Evolutionary conservation across 371 early-diverging fungal species (phyloP).

Genomic region (Fennellomyces sp.): DNA sequence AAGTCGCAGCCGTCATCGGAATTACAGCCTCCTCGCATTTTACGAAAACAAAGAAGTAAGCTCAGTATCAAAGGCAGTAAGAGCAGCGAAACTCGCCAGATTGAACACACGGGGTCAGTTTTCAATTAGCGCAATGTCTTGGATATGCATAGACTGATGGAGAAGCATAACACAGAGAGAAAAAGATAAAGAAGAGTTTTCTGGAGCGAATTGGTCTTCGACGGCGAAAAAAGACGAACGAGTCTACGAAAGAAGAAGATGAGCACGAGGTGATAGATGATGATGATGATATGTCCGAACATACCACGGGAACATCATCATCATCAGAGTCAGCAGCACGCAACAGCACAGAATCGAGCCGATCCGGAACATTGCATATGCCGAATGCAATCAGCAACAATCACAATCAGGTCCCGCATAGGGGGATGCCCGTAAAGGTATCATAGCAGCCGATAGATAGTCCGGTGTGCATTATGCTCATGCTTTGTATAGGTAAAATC

Average conservation of each 20-base stretch:
- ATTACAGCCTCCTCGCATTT: not conserved
- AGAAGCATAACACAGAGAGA: not conserved
- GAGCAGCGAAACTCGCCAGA: not conserved
- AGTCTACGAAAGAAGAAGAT: slow-evolving; percentile 2
- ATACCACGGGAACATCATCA: slow-evolving; percentile 1
- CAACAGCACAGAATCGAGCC: slow-evolving; percentile 11
- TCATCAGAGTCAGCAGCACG: slow-evolving; percentile 8
- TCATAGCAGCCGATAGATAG: too few species aligned
- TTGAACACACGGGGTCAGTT: slow-evolving; percentile 3
- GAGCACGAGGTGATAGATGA: not conserved
- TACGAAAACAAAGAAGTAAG: slow-evolving; percentile 3
- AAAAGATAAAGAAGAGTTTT: slow-evolving; percentile 14
- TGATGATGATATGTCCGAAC: slow-evolving; percentile 7
- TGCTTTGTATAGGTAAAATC: slow-evolving; percentile 8
- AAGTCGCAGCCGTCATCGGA: too few species aligned
- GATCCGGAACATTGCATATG: not conserved
- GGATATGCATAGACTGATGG: not conserved
- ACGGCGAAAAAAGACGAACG: slow-evolving; percentile 5
- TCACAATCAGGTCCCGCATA: slow-evolving; percentile 9
- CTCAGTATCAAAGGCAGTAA: not conserved
- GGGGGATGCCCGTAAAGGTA: slow-evolving; percentile 16
- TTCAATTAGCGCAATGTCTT: not conserved
- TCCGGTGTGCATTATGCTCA: too few species aligned
- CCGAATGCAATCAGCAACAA: not conserved
- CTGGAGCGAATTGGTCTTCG: slow-evolving; percentile 14